phyloP scores from a whole-genome alignment of 306 rosid genomes.

The Quercus agrifolia region DNA sequence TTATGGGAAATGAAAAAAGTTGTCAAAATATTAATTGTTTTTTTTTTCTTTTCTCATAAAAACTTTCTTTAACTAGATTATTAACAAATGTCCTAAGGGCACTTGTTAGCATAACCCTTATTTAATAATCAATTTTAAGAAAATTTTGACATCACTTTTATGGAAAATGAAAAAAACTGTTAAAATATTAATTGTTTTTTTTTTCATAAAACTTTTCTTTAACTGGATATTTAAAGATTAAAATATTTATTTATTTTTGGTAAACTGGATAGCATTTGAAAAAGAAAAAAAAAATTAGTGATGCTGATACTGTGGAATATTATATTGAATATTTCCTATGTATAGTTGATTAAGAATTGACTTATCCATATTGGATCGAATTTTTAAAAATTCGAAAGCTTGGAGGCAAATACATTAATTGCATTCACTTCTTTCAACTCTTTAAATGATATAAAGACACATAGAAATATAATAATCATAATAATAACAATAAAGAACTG shows the following conservation, averaged over 20 bases:
- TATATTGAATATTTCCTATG: background rate
- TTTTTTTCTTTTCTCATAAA: no score
- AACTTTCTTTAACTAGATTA: no score
- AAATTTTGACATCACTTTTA: no score
- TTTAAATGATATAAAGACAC: conserved; percentile 38
- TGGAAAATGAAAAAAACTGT: no score
- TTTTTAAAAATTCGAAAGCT: conserved; percentile 4
- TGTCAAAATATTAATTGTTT: no score
- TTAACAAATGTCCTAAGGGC: fast-evolving
- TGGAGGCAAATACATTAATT: conserved; percentile 59
- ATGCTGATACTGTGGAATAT: background rate
- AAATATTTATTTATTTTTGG: no score
- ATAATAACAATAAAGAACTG: background rate
- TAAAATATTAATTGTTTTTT: no score
- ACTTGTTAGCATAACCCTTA: no score
- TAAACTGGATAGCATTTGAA: no score
- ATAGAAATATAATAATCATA: conserved; percentile 1
- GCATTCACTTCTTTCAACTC: conserved; percentile 29
- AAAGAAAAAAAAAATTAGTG: background rate
- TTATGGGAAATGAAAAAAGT: fast-evolving
- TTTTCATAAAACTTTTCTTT: no score
- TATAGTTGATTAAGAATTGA: conserved; percentile 9
- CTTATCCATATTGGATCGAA: background rate
- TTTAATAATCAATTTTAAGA: no score
- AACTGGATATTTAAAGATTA: background rate